Evolutionary conservation across 805 yeast genomes (phyloP), one percentile per base, ranked within the genome.

Genomic region (Vanderwaltozyma tropicalis): DNA sequence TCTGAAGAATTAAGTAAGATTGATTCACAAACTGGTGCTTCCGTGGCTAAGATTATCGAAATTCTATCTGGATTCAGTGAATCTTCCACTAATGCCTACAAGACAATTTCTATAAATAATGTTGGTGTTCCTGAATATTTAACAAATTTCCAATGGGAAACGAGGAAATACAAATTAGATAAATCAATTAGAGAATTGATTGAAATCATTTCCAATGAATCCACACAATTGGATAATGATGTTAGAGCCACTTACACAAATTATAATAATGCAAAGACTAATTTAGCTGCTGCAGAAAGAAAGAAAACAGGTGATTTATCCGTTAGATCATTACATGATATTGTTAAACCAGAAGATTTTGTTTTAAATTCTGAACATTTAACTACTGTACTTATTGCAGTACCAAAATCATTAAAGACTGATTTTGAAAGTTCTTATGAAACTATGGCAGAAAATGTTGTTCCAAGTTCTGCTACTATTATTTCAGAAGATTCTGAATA

Each of bases 251-350:
- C 82, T n/a, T 80, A 72, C 55, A 74, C 80, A 44, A 71, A 67
- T 48, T 92, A 86, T 64, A 82, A 76, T 51, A 73, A 76, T 34
- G 95, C 96, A 34, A 84, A 80, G 63, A 76, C 94, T 31, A 83
- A 79, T 55, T 69, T 87, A 43, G 71, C 78, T 34, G 87, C 95
- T 11, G 89, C 94, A 9, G 95, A 89, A 61, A 76, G 96, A 54
- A 88, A 88, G 64, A 82, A 81, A 60, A 80, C 84, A 28, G 99
- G 99, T 41, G 96, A 92, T 59, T 70, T 92, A 47, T 80, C 95
- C 3, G 88, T 89, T 39, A 79, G 84, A 59, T 83, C 96, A 3
- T 68, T 92, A 43, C 96, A 89, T 57, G 92, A 85, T 53, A 72
- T 89, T 39, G 96, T 92, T 36, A 73, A 74, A 37, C 80, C 86